These are phyloP conservation scores for Leishmania guyanensis DNA, from an alignment of 208 protist species.

Conservation along the genomic window DNA sequence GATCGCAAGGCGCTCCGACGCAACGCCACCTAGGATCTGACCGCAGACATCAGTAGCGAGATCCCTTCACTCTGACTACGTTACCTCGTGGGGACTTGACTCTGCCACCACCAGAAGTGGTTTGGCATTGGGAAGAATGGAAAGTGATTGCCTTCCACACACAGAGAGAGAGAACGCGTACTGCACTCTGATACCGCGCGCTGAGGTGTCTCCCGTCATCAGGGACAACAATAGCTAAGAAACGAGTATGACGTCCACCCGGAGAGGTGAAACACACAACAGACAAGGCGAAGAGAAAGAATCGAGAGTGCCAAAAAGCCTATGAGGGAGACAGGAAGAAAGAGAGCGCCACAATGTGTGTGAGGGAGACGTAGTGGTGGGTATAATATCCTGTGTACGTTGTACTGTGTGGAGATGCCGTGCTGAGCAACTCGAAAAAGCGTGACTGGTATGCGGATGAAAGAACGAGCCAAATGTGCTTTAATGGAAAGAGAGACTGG, in stretches of 20 bases:
- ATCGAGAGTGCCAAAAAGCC: conserved; percentile 7
- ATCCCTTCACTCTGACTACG: not conserved
- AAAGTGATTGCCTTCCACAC: not conserved
- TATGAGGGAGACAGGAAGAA: not conserved
- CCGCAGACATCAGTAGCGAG: not conserved
- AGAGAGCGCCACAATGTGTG: conserved; percentile 1
- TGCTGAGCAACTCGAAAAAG: conserved; percentile 1
- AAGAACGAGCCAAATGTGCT: not conserved
- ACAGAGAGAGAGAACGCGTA: not conserved
- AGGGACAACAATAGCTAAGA: not conserved
- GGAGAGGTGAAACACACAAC: not conserved
- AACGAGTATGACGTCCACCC: not conserved
- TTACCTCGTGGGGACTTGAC: not conserved
- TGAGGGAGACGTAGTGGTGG: conserved; percentile 23
- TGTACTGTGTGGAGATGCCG: not conserved
- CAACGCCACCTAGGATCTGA: not conserved
- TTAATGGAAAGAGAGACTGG: not conserved
- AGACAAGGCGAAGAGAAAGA: conserved; percentile 2
- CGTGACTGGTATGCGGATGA: not conserved
- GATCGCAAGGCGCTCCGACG: not conserved
- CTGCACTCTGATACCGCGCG: not conserved
- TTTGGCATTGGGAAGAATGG: not conserved
- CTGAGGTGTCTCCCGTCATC: not conserved
- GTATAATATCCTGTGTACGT: not conserved
- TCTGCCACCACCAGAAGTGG: not conserved